phyloP scores from a whole-genome alignment of 352 stramenopile species.

The Phytophthora agathidicida region DNA sequence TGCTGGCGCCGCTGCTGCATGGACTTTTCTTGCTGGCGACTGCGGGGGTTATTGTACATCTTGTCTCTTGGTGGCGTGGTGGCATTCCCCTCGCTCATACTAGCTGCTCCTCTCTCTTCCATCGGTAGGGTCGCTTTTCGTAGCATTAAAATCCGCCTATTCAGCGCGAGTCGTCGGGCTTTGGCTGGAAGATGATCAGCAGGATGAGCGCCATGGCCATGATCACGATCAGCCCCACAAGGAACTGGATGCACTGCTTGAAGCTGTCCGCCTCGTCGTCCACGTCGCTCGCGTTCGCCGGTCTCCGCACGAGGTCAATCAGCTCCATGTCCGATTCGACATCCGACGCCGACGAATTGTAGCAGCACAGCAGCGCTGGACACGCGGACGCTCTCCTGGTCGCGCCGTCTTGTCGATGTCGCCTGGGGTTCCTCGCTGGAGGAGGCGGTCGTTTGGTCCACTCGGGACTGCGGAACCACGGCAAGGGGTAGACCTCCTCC shows the following conservation, averaged over 20 bases:
- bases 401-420: neutral
- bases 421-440: constrained; percentile 4
- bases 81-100: constrained; percentile 12
- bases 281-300: constrained; percentile 13
- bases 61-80: constrained; percentile 21
- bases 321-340: constrained; percentile 58
- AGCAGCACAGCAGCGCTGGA: constrained; percentile 24
- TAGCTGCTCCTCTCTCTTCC: constrained; percentile 2
- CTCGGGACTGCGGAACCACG: constrained; percentile 81
- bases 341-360: constrained; percentile 19
- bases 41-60: constrained; percentile 27
- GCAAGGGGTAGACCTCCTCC: constrained; percentile 75
- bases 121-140: neutral
- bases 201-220: constrained; percentile 69
- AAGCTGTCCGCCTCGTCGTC: constrained; percentile 58
- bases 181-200: constrained; percentile 72
- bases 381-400: constrained; percentile 1
- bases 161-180: constrained; percentile 28
- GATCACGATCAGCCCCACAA: constrained; percentile 73
- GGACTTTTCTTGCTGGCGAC: constrained; percentile 7
- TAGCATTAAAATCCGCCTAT: neutral
- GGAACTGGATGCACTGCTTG: constrained; percentile 74
- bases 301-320: constrained; percentile 35
- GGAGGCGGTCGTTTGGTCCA: constrained; percentile 40
- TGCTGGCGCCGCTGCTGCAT: neutral